Evolutionary conservation across 352 stramenopile species (phyloP).

Genomic region (Pythium grandisporangium): DNA sequence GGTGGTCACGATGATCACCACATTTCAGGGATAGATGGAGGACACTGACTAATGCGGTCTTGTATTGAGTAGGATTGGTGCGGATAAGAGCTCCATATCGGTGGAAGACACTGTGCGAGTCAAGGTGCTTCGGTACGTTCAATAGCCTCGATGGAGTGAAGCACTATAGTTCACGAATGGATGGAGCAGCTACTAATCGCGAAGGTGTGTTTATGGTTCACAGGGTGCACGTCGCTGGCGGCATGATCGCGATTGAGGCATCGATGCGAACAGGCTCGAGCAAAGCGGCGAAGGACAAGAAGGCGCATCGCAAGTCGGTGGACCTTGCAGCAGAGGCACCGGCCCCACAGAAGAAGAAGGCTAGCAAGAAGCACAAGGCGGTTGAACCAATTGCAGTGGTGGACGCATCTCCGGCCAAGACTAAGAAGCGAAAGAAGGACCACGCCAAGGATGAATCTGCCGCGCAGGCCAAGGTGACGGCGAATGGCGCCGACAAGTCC

Average conservation of each 20-base stretch:
- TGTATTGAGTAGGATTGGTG: conserved; percentile 30
- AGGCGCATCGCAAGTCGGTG: conserved; percentile 9
- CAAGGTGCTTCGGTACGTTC: conserved; percentile 43
- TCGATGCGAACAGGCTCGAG: conserved; percentile 38
- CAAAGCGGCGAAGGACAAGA: conserved; percentile 14
- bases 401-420: conserved; percentile 2
- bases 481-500: conserved; percentile 14
- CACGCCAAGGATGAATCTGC: conserved; percentile 12
- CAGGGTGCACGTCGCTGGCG: conserved; percentile 59
- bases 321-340: neutral
- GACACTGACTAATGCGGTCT: neutral
- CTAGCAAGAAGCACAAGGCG: conserved; percentile 5
- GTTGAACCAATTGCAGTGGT: conserved; percentile 7
- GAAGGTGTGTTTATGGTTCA: conserved; percentile 1
- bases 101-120: conserved; percentile 60
- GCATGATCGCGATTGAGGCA: conserved; percentile 75
- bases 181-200: neutral
- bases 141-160: too few relatives aligned
- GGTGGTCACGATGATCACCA: neutral
- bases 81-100: conserved; percentile 43
- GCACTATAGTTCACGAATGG: too few relatives aligned
- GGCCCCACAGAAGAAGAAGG: conserved; percentile 11
- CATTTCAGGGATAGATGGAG: neutral
- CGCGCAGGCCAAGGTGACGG: conserved; percentile 17
- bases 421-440: conserved; percentile 27